Evolutionary conservation across 164 flowering plant species (phyloP).

Genomic region (Vitis rupestris): DNA sequence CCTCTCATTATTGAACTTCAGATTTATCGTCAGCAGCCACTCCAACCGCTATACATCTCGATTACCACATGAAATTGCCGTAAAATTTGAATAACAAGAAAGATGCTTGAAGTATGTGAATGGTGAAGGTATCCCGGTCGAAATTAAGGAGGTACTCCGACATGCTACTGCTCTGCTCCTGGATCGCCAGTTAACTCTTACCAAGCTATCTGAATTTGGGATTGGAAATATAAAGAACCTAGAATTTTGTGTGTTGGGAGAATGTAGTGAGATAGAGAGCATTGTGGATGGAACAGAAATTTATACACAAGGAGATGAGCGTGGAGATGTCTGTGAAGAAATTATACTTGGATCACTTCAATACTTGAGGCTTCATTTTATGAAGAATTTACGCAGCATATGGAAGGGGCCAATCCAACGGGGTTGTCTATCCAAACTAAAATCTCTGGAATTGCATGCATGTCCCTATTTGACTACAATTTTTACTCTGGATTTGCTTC

Average conservation of each 20-base stretch:
- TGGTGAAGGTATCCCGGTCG: not conserved
- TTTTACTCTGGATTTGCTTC: too few species aligned
- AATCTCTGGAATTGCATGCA: too few species aligned
- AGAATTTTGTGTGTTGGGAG: constrained; percentile 8
- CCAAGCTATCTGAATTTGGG: constrained; percentile 14
- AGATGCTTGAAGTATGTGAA: constrained; percentile 5
- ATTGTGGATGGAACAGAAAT: constrained; percentile 1
- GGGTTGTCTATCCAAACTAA: too few species aligned
- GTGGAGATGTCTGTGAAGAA: not conserved
- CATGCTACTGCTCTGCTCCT: constrained; percentile 3
- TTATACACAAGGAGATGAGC: not conserved
- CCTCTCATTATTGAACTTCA: not conserved
- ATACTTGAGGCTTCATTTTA: constrained; percentile 2
- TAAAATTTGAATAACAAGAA: not conserved
- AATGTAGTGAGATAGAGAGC: constrained; percentile 13
- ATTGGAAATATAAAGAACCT: constrained; percentile 5
- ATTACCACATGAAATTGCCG: not conserved
- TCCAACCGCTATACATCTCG: not conserved
- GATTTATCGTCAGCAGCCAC: constrained; percentile 9
- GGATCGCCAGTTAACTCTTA: constrained; percentile 4
- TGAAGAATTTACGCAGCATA: constrained; percentile 8
- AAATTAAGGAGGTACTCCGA: not conserved
- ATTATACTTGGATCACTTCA: not conserved
- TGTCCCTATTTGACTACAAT: too few species aligned
- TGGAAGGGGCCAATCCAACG: not conserved